Evolutionary conservation across 1,139 yeast species (phyloP).

Genomic region (Taphrina populina): DNA sequence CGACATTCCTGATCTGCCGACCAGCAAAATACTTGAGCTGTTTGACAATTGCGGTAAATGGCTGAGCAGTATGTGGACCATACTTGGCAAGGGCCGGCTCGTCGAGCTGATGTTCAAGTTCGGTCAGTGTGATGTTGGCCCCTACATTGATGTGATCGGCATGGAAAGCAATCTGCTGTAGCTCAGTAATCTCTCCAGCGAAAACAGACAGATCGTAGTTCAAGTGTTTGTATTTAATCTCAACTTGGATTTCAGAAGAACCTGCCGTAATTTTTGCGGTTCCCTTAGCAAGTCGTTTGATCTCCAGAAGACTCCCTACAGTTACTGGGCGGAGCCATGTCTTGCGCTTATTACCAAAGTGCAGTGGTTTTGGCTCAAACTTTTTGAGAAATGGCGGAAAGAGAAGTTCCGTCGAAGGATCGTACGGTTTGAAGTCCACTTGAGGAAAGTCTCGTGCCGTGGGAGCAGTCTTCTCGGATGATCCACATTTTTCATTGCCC

Average conservation of each 20-base stretch:
- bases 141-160: constrained; percentile 41
- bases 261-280: constrained; percentile 51
- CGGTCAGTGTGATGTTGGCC: constrained; percentile 49
- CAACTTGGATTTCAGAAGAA: constrained; percentile 53
- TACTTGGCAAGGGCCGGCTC: constrained; percentile 39
- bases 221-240: constrained; percentile 50
- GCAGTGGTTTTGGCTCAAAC: constrained; percentile 44
- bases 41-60: constrained; percentile 46
- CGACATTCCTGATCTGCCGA: constrained; percentile 52
- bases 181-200: constrained; percentile 50
- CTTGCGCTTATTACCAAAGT: constrained; percentile 46
- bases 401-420: constrained; percentile 47
- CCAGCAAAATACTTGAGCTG: constrained; percentile 53
- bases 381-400: constrained; percentile 48
- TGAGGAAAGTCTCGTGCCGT: constrained; percentile 20
- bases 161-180: constrained; percentile 44
- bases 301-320: constrained; percentile 46
- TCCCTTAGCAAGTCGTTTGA: constrained; percentile 45
- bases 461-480: constrained; percentile 12
- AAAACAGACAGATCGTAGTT: constrained; percentile 48
- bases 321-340: constrained; percentile 51
- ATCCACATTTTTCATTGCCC: constrained; percentile 7
- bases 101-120: constrained; percentile 45
- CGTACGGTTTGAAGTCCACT: constrained; percentile 47
- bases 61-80: constrained; percentile 40